These are phyloP conservation scores for Sequoiadendron giganteum DNA, from an alignment of 75 land plant genomes.

Conservation along the genomic window DNA sequence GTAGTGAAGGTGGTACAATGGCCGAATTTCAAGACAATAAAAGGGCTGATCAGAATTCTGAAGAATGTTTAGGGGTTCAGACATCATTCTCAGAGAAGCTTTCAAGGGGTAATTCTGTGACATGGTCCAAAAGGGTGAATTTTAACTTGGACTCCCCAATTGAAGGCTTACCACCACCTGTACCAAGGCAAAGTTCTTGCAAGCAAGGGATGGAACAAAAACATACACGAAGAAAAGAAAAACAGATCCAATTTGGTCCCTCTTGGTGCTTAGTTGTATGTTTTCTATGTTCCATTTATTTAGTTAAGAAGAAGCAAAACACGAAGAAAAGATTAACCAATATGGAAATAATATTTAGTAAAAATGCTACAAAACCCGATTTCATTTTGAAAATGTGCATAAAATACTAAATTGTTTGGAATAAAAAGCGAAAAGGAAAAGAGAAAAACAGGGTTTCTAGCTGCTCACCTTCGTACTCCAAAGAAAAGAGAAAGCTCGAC, in stretches of 20 bases:
- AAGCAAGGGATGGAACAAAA: conserved; percentile 62
- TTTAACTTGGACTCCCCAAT: conserved; percentile 25
- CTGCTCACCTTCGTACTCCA: neutral
- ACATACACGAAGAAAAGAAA: too few species aligned
- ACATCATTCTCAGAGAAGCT: conserved; percentile 7
- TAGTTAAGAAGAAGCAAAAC: too few species aligned
- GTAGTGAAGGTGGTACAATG: conserved; percentile 24
- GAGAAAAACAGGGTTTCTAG: neutral
- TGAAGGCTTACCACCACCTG: conserved; percentile 26
- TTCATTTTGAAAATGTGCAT: neutral
- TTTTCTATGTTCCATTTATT: too few species aligned
- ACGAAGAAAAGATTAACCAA: too few species aligned
- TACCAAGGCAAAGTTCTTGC: conserved; percentile 53
- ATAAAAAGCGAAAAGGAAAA: neutral
- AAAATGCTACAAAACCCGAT: neutral
- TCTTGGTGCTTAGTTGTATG: too few species aligned
- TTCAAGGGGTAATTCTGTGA: conserved; percentile 12
- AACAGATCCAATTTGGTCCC: too few species aligned
- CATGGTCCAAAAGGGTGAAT: conserved; percentile 44
- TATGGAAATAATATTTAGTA: too few species aligned
- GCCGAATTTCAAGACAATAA: conserved; percentile 37
- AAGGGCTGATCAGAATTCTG: too few species aligned
- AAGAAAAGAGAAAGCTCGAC: neutral
- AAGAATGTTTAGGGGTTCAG: conserved; percentile 25
- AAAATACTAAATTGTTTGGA: neutral